Base-by-base conservation (phyloP, 1,284 basidiomycete genomes). In the Irpex sp. region DNA sequence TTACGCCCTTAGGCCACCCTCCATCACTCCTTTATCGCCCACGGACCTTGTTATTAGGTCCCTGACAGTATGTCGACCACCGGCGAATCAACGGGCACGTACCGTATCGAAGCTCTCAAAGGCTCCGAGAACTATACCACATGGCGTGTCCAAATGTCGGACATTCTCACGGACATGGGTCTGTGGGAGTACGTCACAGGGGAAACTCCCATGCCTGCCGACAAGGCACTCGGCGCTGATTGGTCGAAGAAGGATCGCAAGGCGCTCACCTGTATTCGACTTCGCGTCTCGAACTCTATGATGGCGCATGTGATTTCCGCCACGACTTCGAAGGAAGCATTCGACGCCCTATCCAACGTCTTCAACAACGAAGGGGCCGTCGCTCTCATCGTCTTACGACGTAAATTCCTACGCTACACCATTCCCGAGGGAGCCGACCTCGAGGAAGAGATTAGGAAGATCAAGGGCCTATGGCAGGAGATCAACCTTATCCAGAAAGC, bases 91-190 rank as follows among this genome's bases (percentile, higher is more conserved):
- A 31, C 31, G 31, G 59, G 50, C 33, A 26, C 50, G 13, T 73
- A 72, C 63, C 66, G 66, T 8, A 75, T 77, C 55, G 70, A 76
- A 7, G 67, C 65, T 7, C 68, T 78, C 0, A 63, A 67, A 11
- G 72, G 76, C 13, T 59, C 63, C 37, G 68, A 73, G 19, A 74
- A 76, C 64, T 77, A 69, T 57, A 37, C 59, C 7, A 61, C 70
- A 49, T 77, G 75, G 74, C 70, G 70, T 36, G 65, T 74, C 50
- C 72, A 72, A 57, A 74, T 77, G 64, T 57, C 61, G 6, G 70
- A 76, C 59, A 71, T 77, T 7, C 63, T 77, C 1, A 71, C 66
- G 0, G 74, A 76, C 49, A 57, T 67, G 5, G 67, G 67, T 5
- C 66, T 74, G 3, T 59, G 62, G 26, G 68, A 68, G 0, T 70